Evolutionary conservation across 257 asterid species (phyloP), one percentile per base, ranked within the genome.

Genomic region (Scutellaria minor): DNA sequence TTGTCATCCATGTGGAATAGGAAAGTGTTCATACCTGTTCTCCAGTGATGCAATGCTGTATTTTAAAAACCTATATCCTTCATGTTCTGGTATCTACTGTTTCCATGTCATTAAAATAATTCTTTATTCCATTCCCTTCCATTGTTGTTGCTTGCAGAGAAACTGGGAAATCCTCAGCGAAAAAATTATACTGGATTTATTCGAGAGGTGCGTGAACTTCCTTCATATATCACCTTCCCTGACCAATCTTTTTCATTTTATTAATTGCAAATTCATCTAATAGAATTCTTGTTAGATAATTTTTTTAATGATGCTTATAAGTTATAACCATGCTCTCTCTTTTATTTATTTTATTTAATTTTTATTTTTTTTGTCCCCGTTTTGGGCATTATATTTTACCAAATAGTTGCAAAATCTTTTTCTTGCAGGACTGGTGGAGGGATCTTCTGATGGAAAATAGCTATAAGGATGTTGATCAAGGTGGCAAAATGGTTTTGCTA

Each of bases 401-500:
- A 10, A 9, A 9, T 12, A 50, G 65, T 73, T 63, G 70, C 77
- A 10, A 66, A 27, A 40, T 52, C 41, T 68, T 69, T 64, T 73
- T 72, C 66, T 68, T 42, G 67, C 84, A 94, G 99, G 90, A 91
- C 77, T 94, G 99, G 99, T 94, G 99, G 98, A 85, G 90, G 64
- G 96, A 88, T 81, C 93, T 91, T 79, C 87, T 91, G 31, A 83
- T 72, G 73, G 95, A 82, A 64, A 81, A 86, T 59, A 86, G 75
- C 65, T 90, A 83, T 55, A 89, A 82, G 83, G 96, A 89, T 66
- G 85, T 87, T 1, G 92, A 88, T 68, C 88, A 87, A 66, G 88
- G 99, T 79, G 98, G 99, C 27, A 94, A 94, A 80, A 94, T 94
- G 98, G 98, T 94, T 73, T 84, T 94, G 87, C 87, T 94, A 14